Base-by-base conservation (phyloP, 179 eudicot genomes). In the Spergularia azorica region DNA sequence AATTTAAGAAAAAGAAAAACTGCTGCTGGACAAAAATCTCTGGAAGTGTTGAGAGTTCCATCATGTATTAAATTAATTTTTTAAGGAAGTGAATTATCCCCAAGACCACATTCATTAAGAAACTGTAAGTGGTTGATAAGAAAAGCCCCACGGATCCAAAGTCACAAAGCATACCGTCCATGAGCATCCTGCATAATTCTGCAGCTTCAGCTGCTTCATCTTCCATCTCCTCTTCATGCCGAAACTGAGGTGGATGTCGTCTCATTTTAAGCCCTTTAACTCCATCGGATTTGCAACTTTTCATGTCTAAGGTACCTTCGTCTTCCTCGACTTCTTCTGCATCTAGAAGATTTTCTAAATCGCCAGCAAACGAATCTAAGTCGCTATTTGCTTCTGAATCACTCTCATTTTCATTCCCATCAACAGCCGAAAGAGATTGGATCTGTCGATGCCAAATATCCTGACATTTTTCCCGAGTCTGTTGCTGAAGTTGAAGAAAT, bases 141-240 rank as follows among this genome's bases (percentile, higher is more conserved):
- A 18, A 50, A 36, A n/a, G n/a, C 60, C 78, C 15, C 2, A 78
- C 68, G 21, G 58, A 26, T 26, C 26, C 39, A 48, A n/a, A 9
- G 36, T 16, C 58, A 61, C 15, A 79, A 63, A 78, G 26, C 83
- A 16, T 91, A 93, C 99, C 99, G 71, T 93, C 92, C 90, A 89
- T 87, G 50, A 95, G 89, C 88, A 95, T 85, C 82, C 90, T 85
- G 89, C 97, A 89, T 60, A 95, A 76, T 76, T 95, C 99, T 43
- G 94, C 98, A 20, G 98, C 99, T 89, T 95, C 99, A 59, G 92
- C 95, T 26, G 90, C 92, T 82, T 95, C 98, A 80, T 95, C 99
- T 84, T 93, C 99, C 73, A 84, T 79, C 83, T 93, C 98, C 80
- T 93, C 99, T 80, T 91, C 89, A 71, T 84, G 86, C 79, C 84